phyloP scores from a whole-genome alignment of 345 rosid species.

The Lumnitzera littorea region DNA sequence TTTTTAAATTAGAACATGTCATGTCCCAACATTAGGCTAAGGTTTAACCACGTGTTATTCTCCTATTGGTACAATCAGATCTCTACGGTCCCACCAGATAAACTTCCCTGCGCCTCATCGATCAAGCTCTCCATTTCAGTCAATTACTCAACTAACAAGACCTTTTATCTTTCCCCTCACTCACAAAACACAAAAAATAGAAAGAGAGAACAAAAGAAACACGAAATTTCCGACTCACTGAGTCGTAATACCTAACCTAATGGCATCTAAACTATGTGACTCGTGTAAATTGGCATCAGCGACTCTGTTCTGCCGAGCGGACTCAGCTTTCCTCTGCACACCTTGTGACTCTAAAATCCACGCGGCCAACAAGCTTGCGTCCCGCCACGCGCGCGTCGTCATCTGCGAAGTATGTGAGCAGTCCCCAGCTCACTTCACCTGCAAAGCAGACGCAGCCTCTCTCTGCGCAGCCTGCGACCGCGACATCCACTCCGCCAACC shows the following conservation, averaged over 20 bases:
- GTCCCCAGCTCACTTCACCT: slow-evolving; percentile 93
- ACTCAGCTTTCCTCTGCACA: slow-evolving; percentile 83
- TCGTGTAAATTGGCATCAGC: slow-evolving; percentile 94
- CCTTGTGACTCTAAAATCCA: slow-evolving; percentile 83
- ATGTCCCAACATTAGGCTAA: slow-evolving; percentile 39
- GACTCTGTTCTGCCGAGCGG: slow-evolving; percentile 74
- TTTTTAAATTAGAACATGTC: too few species aligned
- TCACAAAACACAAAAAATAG: background rate
- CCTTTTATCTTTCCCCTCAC: background rate
- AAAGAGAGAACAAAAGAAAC: background rate
- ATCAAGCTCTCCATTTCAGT: background rate
- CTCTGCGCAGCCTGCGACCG: slow-evolving; percentile 93
- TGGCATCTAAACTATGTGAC: slow-evolving; percentile 92
- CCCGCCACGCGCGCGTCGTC: slow-evolving; percentile 92
- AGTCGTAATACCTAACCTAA: slow-evolving; percentile 2
- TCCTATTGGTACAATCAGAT: slow-evolving; percentile 32
- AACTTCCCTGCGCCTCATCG: slow-evolving; percentile 1
- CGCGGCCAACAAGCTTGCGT: slow-evolving; percentile 90
- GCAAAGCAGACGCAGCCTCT: slow-evolving; percentile 99
- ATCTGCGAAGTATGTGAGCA: slow-evolving; percentile 98
- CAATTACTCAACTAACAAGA: slow-evolving; percentile 1
- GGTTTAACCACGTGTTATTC: slow-evolving; percentile 27
- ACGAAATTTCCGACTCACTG: background rate
- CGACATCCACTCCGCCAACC: slow-evolving; percentile 96
- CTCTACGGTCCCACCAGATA: slow-evolving; percentile 60